These are phyloP conservation scores for Cyclotella sp. DNA, from an alignment of 108 stramenopile genomes.

Conservation along the genomic window DNA sequence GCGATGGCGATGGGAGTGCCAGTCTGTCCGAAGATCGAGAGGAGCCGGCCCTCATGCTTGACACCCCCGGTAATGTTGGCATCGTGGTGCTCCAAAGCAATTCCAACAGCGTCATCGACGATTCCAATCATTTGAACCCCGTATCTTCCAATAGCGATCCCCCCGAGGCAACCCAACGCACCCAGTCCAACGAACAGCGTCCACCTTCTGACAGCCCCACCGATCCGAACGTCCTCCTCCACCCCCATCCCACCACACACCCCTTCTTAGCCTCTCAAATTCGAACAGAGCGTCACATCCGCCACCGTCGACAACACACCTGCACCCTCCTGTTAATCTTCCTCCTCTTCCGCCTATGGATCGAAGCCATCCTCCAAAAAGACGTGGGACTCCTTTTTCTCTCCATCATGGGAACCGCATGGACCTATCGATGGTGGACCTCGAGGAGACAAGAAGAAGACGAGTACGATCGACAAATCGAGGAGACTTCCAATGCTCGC, in stretches of 20 bases:
- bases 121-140: background rate
- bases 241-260: constrained; percentile 21
- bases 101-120: background rate
- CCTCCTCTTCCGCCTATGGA: constrained; percentile 82
- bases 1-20: background rate
- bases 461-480: constrained; percentile 71
- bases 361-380: constrained; percentile 70
- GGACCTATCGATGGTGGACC: constrained; percentile 74
- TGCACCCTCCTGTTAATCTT: constrained; percentile 73
- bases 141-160: background rate
- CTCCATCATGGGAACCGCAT: constrained; percentile 70
- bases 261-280: constrained; percentile 40
- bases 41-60: too few relatives aligned
- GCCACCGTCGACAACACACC: constrained; percentile 68
- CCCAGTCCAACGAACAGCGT: constrained; percentile 6
- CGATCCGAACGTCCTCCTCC: background rate
- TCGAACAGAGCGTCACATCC: constrained; percentile 69
- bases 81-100: background rate
- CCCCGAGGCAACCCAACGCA: background rate
- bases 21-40: too few relatives aligned
- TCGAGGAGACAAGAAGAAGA: constrained; percentile 75
- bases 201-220: background rate
- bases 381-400: constrained; percentile 71
- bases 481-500: background rate
- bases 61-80: too few relatives aligned